Evolutionary conservation across 306 rosid species (phyloP), one percentile per base, ranked within the genome.

Genomic region (Corylus avellana): DNA sequence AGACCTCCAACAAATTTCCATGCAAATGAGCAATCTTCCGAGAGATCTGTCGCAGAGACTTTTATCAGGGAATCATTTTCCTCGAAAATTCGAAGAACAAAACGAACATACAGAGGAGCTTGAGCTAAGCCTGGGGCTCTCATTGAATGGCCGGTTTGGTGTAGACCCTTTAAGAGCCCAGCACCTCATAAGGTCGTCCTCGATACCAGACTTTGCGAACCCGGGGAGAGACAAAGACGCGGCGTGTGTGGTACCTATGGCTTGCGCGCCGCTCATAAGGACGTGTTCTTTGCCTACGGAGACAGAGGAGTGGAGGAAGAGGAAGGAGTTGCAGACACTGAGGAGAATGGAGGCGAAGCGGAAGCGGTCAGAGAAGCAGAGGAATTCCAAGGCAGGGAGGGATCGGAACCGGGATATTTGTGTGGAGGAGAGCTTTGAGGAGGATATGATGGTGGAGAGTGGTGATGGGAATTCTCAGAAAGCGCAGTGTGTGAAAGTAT

Each of bases 121-220:
- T 0, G 97, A 90, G 85, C 83, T 91, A 13, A 89, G 88, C 67
- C 89, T 93, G 0, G 97, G 93, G 5, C 93, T 93, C n/a, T 93
- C 98, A 5, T 56, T 82, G 82, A 91, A 93, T 29, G 98, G 98
- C 50, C 83, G 92, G 61, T 91, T 93, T 6, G 98, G 98, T 69
- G 81, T 86, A 7, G 95, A 93, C 92, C 98, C 93, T 18, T 42
- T 17, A 0, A 84, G 83, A 49, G 88, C 91, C 18, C 83, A 87
- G 75, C 84, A 70, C 80, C 79, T 88, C 12, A 78, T 78, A 75
- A 86, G 97, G 17, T 86, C 93, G 1, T 68, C 92, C 0, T 93
- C 98, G 0, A 79, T 87, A 68, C 83, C 97, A 0, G 95, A 87
- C 74, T 90, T 88, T 17, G 39, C 20, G 27, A 79, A 77, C 49